phyloP scores from a whole-genome alignment of 805 yeast genomes.

The Candida maesae region DNA sequence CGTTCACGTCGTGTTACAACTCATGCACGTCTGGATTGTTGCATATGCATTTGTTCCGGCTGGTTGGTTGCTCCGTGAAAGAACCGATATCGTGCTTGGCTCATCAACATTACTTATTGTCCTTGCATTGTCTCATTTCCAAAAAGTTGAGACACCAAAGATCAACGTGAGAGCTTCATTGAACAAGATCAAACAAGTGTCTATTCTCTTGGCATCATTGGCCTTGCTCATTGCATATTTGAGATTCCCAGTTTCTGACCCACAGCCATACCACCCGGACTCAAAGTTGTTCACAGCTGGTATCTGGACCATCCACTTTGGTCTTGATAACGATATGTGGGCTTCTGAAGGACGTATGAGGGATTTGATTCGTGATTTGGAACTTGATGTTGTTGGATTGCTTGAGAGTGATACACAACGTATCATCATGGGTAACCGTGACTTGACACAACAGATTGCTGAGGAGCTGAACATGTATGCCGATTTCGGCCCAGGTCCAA shows the following conservation, averaged over 20 bases:
- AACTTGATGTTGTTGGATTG: slow-evolving; percentile 86
- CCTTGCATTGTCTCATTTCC: slow-evolving; percentile 41
- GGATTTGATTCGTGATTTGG: slow-evolving; percentile 76
- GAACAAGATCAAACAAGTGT: slow-evolving; percentile 20
- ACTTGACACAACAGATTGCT: slow-evolving; percentile 84
- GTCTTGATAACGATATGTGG: slow-evolving; percentile 98
- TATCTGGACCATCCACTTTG: slow-evolving; percentile 98
- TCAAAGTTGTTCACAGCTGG: slow-evolving; percentile 84
- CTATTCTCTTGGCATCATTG: slow-evolving; percentile 40
- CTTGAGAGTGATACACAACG: slow-evolving; percentile 93
- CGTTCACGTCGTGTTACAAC: slow-evolving; percentile 48
- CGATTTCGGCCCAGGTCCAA: slow-evolving; percentile 97
- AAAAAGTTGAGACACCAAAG: slow-evolving; percentile 2
- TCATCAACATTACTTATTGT: slow-evolving; percentile 50
- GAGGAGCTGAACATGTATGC: slow-evolving; percentile 93
- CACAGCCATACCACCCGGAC: slow-evolving; percentile 63
- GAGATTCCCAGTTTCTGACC: slow-evolving; percentile 57
- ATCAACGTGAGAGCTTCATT: slow-evolving; percentile 9
- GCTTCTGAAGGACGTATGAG: slow-evolving; percentile 89
- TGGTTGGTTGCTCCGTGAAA: slow-evolving; percentile 82
- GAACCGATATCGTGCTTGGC: slow-evolving; percentile 72
- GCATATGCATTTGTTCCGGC: slow-evolving; percentile 99
- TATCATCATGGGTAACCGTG: slow-evolving; percentile 92
- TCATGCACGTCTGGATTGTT: slow-evolving; percentile 94
- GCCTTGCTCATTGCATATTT: slow-evolving; percentile 50